Percentiles rank a stretch among this genome's conserved stretches.
These are phyloP conservation scores for Sclerotinia borealis DNA, from an alignment of 2,329 filamentous ascomycete genomes.

Conservation along the genomic window DNA sequence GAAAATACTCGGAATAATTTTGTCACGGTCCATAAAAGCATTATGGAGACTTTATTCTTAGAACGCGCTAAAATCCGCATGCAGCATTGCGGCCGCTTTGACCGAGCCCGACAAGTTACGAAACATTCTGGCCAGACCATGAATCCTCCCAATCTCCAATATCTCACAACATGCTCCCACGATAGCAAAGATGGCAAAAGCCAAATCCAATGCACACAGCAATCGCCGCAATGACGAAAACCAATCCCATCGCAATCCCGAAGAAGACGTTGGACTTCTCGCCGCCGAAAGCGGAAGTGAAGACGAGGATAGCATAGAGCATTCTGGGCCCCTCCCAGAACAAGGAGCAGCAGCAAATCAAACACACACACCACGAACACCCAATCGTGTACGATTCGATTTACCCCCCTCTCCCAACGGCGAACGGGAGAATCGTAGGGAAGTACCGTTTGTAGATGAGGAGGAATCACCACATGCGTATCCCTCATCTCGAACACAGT, in stretches of 20 bases:
- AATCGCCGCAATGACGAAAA: constrained; percentile 26
- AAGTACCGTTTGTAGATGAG: constrained; percentile 40
- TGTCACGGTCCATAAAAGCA: neutral
- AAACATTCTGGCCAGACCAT: neutral
- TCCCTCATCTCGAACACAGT: constrained; percentile 26
- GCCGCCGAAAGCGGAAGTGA: constrained; percentile 28
- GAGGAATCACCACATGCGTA: constrained; percentile 26
- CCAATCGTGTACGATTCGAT: constrained; percentile 33
- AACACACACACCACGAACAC: constrained; percentile 29
- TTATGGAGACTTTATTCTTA: neutral
- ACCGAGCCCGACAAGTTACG: neutral
- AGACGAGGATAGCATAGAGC: constrained; percentile 30
- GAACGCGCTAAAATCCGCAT: neutral
- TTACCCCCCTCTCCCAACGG: constrained; percentile 21
- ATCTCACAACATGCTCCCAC: constrained; percentile 35
- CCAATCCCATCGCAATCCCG: constrained; percentile 22
- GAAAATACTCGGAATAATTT: neutral
- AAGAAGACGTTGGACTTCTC: constrained; percentile 38
- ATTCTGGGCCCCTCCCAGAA: constrained; percentile 19
- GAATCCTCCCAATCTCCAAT: neutral
- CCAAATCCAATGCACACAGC: constrained; percentile 34
- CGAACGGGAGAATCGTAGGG: constrained; percentile 14
- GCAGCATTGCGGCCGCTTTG: neutral
- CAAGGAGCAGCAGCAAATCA: constrained; percentile 12
- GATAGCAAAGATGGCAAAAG: constrained; percentile 40